A percentile compares a stretch with the other conserved stretches of the same genome.
Conservation (phyloP, 805 yeast genomes). For the Yarrowia phangngaensis region DNA sequence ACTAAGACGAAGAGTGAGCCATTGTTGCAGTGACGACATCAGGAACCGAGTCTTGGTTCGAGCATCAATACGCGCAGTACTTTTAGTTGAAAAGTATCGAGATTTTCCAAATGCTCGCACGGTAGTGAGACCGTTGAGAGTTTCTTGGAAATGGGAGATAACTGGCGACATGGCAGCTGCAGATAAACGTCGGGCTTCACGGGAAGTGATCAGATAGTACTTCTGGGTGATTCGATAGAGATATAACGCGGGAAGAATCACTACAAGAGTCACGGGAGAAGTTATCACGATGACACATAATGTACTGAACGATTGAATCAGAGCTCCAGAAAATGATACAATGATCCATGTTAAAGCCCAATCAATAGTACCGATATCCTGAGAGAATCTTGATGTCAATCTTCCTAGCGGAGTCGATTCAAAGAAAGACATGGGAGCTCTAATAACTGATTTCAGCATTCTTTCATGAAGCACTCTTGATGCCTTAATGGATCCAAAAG, state of each 20-base stretch:
- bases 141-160: conserved; percentile 78
- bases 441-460: conserved; percentile 71
- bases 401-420: conserved; percentile 95
- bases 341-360: conserved; percentile 50
- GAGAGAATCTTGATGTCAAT: conserved; percentile 82
- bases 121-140: conserved; percentile 70
- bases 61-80: conserved; percentile 51
- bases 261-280: conserved; percentile 67
- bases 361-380: conserved; percentile 84
- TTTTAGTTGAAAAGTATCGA: conserved; percentile 54
- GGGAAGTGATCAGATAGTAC: conserved; percentile 62
- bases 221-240: conserved; percentile 67
- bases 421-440: conserved; percentile 92
- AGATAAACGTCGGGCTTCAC: conserved; percentile 74
- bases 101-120: conserved; percentile 72
- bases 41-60: conserved; percentile 82
- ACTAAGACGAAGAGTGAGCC: conserved; percentile 64
- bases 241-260: conserved; percentile 64
- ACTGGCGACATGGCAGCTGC: conserved; percentile 71
- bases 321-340: conserved; percentile 39
- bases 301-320: conserved; percentile 52
- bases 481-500: conserved; percentile 32
- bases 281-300: conserved; percentile 78
- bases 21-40: conserved; percentile 75
- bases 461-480: conserved; percentile 53